A percentile compares a stretch with the other conserved stretches of the same genome.
phyloP scores from a whole-genome alignment of 805 yeast genomes.

The Candida broadrunensis region DNA sequence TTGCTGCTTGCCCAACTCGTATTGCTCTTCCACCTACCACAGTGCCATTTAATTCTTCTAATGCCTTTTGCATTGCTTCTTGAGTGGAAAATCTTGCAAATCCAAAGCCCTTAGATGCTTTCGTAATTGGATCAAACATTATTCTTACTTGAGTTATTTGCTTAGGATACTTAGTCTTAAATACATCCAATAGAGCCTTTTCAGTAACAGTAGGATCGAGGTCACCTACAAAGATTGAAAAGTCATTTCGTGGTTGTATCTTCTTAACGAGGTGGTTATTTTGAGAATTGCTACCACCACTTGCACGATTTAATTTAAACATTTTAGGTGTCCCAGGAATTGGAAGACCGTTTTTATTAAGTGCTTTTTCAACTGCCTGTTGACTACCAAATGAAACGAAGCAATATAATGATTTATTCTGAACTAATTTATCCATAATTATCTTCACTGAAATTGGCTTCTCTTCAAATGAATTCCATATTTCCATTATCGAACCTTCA shows the following conservation, averaged over 20 bases:
- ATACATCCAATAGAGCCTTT: slow-evolving; percentile 56
- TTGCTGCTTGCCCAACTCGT: slow-evolving; percentile 54
- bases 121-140: slow-evolving; percentile 70
- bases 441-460: slow-evolving; percentile 57
- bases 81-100: slow-evolving; percentile 74
- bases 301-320: slow-evolving; percentile 81
- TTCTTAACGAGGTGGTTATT: not conserved
- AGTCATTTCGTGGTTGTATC: slow-evolving; percentile 11
- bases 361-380: slow-evolving; percentile 62
- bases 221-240: slow-evolving; percentile 84
- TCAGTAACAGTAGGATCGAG: slow-evolving; percentile 73
- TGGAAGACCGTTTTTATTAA: slow-evolving; percentile 62
- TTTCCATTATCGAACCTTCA: slow-evolving; percentile 58
- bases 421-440: slow-evolving; percentile 66
- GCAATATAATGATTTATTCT: slow-evolving; percentile 51
- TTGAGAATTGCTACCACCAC: slow-evolving; percentile 31
- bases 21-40: slow-evolving; percentile 71
- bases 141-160: slow-evolving; percentile 69
- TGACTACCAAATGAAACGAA: slow-evolving; percentile 70
- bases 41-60: slow-evolving; percentile 79
- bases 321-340: slow-evolving; percentile 63
- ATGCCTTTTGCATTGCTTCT: slow-evolving; percentile 67
- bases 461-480: slow-evolving; percentile 75
- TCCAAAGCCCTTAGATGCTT: slow-evolving; percentile 80
- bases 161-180: slow-evolving; percentile 68